Conservation (phyloP, 1,139 yeast genomes). For the Saccharomyces hybrid region DNA sequence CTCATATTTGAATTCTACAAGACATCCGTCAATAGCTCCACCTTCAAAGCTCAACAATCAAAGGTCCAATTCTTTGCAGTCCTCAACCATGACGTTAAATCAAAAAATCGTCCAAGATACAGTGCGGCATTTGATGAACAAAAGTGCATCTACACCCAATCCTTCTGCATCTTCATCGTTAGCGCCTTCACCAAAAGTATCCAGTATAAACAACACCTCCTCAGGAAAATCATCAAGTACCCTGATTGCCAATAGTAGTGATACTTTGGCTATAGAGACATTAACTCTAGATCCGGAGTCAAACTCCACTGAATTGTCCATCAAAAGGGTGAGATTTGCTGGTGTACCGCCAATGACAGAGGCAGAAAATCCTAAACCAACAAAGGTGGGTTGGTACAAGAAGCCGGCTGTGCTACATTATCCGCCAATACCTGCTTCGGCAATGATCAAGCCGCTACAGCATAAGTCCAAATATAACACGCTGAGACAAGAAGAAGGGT, state of each 20-base stretch:
- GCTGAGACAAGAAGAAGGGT: conserved; percentile 27
- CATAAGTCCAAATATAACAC: conserved; percentile 5
- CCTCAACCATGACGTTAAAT: conserved; percentile 20
- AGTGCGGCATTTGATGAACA: conserved; percentile 11
- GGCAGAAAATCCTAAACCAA: conserved; percentile 28
- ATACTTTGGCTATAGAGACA: neutral
- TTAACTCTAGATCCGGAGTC: neutral
- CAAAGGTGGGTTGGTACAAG: conserved; percentile 32
- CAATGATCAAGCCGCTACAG: neutral
- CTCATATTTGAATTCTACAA: neutral
- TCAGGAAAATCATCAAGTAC: neutral
- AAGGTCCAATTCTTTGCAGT: conserved; percentile 28
- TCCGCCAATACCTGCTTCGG: conserved; percentile 27
- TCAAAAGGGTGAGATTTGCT: conserved; percentile 29
- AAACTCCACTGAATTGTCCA: neutral
- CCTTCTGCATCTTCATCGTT: conserved; percentile 3
- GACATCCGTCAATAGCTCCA: neutral
- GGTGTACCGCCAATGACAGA: conserved; percentile 32
- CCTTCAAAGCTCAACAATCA: conserved; percentile 5
- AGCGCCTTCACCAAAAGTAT: conserved; percentile 1
- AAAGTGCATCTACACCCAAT: neutral
- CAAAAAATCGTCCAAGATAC: conserved; percentile 25
- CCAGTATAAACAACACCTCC: conserved; percentile 1
- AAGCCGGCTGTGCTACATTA: conserved; percentile 31
- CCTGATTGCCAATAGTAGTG: neutral